Evolutionary conservation across 139 green algal genomes (phyloP).

Genomic region (Pleodorina starrii): DNA sequence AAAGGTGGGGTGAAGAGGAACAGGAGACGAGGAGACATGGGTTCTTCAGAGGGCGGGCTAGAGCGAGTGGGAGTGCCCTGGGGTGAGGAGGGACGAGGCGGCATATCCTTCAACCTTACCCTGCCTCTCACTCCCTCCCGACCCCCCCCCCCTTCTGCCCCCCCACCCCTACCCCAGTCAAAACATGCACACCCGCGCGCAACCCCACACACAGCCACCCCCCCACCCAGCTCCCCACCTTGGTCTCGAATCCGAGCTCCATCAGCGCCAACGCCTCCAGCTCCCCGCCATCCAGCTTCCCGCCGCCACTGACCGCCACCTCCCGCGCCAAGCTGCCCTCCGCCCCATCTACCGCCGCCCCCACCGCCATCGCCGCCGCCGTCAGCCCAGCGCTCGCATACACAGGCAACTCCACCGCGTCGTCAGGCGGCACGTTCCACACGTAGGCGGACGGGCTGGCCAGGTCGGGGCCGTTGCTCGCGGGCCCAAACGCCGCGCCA

Average conservation of each 20-base stretch:
- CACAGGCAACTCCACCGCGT: slow-evolving; percentile 10
- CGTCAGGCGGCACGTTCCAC: slow-evolving; percentile 1
- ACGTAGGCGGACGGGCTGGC: not conserved
- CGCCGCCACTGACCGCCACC: not conserved
- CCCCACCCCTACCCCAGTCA: too few relatives aligned
- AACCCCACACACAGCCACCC: not conserved
- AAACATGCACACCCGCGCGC: not conserved
- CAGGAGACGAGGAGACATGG: too few relatives aligned
- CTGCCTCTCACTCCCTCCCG: too few relatives aligned
- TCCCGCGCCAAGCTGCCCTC: not conserved
- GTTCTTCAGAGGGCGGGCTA: too few relatives aligned
- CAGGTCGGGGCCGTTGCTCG: not conserved
- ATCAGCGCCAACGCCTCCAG: slow-evolving; percentile 16
- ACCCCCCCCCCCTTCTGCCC: too few relatives aligned
- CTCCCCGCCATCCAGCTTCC: not conserved
- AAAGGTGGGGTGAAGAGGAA: too few relatives aligned
- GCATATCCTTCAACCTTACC: too few relatives aligned
- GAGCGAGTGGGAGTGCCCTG: too few relatives aligned
- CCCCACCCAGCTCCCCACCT: not conserved
- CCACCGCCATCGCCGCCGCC: not conserved
- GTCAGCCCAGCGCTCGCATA: not conserved
- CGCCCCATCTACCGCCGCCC: not conserved
- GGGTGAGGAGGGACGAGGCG: too few relatives aligned
- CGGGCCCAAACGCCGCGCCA: not conserved
- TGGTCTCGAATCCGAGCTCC: slow-evolving; percentile 25